Evolutionary conservation across 345 rosid species (phyloP).

Genomic region (Linum tenue): DNA sequence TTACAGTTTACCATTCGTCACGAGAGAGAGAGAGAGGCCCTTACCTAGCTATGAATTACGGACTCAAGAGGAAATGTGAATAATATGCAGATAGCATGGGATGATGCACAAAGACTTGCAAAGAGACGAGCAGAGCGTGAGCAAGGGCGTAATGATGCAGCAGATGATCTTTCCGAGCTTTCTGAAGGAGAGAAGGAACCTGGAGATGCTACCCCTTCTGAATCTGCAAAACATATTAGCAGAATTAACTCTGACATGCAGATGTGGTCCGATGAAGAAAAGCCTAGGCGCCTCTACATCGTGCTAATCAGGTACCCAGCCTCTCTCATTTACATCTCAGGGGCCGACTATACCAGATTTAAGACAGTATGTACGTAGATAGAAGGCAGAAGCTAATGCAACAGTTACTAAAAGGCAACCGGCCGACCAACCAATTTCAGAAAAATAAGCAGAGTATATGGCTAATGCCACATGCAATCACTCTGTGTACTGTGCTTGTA

Average conservation of each 20-base stretch:
- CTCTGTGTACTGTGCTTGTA: slow-evolving; percentile 14
- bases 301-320: slow-evolving; percentile 54
- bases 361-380: background rate
- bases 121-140: slow-evolving; percentile 55
- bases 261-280: slow-evolving; percentile 63
- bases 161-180: slow-evolving; percentile 69
- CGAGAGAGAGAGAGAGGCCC: too few relatives aligned
- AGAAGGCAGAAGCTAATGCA: background rate
- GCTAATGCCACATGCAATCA: background rate
- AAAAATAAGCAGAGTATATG: background rate
- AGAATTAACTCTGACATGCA: slow-evolving; percentile 60
- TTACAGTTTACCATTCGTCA: too few relatives aligned
- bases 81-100: slow-evolving; percentile 51
- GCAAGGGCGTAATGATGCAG: slow-evolving; percentile 70
- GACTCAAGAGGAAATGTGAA: background rate
- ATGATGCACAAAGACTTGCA: slow-evolving; percentile 53
- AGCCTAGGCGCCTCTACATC: slow-evolving; percentile 56
- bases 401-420: background rate
- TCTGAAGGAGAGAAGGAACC: slow-evolving; percentile 82
- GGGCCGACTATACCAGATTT: background rate
- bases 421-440: background rate
- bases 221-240: slow-evolving; percentile 27
- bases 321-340: background rate
- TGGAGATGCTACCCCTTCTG: slow-evolving; percentile 28
- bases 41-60: too few relatives aligned